Evolutionary conservation across 2,329 filamentous ascomycete genomes (phyloP), one percentile per base, ranked within the genome.

Genomic region (Paracamarosporium sp.): DNA sequence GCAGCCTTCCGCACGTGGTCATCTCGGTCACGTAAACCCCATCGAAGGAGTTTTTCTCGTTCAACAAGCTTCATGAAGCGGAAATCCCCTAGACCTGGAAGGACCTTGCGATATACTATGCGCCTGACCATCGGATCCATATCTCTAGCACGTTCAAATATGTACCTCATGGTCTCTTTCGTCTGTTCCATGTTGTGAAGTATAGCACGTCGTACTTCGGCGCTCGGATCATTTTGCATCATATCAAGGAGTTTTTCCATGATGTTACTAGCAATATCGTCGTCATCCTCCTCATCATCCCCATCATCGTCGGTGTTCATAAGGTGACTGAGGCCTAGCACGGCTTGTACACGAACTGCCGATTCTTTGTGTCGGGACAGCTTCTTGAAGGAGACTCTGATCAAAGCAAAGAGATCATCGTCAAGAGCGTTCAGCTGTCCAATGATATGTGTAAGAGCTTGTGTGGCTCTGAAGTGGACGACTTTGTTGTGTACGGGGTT

Each of bases 1-100:
- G 95, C 91, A 8, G 94, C 94, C 75, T 97, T 96, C 51, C 93
- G 88, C 12, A 99, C 95, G 66, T 90, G 92, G 65, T 98, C 94
- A 65, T 99, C 95, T 76, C 95, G 87, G 74, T 99, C 95, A 36
- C 93, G 88, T 38, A 99, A 81, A 50, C 95, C 95, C 95, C 95
- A 99, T 36, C 95, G 87, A 27, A 99, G 84, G 30, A 99, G 83
- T 77, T 98, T 98, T 77, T 99, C 95, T 71, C 95, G 85, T 88
- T 98, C 96, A 1, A 91, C 92, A 24, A 99, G 83, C 11, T 93
- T 97, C 51, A 99, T 80, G 78, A 97, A 92, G 53, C 95, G 87
- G 78, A 99, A 99, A 77, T 99, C 95, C 12, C 93, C 95, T 0
- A 99, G 82, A 0, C 90, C 90, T 1, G 95, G 95, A 5, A 99